phyloP scores from a whole-genome alignment of 352 stramenopile species.

The Aphanomyces cochlioides region DNA sequence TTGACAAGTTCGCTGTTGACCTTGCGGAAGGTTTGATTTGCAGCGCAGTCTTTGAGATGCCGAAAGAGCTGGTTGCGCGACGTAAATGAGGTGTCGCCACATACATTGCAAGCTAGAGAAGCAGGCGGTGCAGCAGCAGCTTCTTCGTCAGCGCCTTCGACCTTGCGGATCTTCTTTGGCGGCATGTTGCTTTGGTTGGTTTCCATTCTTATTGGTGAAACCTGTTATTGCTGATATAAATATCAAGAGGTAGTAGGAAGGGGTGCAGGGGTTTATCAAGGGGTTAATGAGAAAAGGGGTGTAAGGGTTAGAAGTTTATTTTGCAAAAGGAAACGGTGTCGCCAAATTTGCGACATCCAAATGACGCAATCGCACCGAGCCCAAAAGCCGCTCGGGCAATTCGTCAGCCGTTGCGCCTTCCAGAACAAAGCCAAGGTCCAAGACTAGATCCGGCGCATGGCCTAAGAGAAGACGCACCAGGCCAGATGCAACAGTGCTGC shows the following conservation, averaged over 20 bases:
- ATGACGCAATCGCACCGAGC: constrained; percentile 54
- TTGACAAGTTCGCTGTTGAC: background rate
- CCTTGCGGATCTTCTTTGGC: constrained; percentile 8
- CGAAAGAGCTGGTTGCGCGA: constrained; percentile 30
- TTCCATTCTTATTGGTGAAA: background rate
- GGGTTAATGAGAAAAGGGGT: too few species aligned
- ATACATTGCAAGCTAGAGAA: constrained; percentile 11
- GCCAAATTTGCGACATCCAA: constrained; percentile 4
- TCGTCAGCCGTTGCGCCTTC: constrained; percentile 65
- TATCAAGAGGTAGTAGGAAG: too few species aligned
- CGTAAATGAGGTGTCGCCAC: constrained; percentile 25
- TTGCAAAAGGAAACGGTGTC: constrained; percentile 15
- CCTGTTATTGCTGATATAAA: too few species aligned
- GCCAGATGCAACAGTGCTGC: constrained; percentile 61
- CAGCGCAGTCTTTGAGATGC: constrained; percentile 27
- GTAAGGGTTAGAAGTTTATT: background rate
- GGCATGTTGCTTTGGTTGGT: constrained; percentile 14
- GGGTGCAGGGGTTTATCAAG: too few species aligned
- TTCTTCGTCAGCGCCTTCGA: background rate
- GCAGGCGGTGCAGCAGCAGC: constrained; percentile 3
- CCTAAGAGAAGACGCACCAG: constrained; percentile 71
- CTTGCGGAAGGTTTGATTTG: constrained; percentile 1
- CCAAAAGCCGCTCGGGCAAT: constrained; percentile 69
- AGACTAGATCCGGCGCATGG: constrained; percentile 62
- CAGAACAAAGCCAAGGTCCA: constrained; percentile 81